phyloP scores from a whole-genome alignment of 306 rosid genomes.

The Malus asiatica region DNA sequence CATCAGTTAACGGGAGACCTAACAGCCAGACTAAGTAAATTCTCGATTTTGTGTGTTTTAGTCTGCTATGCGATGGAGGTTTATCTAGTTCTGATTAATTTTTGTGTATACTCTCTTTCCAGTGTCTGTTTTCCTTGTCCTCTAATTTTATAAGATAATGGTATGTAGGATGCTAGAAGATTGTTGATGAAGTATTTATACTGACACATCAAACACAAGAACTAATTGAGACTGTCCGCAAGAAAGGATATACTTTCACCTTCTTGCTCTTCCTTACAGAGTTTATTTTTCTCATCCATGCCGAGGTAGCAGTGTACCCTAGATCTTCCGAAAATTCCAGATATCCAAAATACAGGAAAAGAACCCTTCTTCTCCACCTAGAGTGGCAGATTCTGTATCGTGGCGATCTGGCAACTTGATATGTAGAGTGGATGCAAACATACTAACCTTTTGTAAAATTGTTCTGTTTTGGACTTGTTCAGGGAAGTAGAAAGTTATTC shows the following conservation, averaged over 20 bases:
- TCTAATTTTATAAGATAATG: background rate
- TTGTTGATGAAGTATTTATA: constrained; percentile 75
- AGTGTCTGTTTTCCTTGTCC: background rate
- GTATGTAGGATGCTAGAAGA: constrained; percentile 72
- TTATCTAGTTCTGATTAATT: background rate
- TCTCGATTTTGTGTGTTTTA: background rate
- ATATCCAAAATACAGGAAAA: background rate
- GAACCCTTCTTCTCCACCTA: background rate
- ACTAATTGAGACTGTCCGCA: constrained; percentile 36
- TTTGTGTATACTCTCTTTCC: background rate
- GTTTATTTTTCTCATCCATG: constrained; percentile 58
- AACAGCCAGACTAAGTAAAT: background rate
- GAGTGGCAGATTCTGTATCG: background rate
- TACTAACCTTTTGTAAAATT: background rate
- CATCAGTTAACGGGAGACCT: too few relatives aligned
- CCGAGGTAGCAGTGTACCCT: constrained; percentile 16
- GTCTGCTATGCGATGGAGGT: background rate
- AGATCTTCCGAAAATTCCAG: background rate
- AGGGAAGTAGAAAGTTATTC: background rate
- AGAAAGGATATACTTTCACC: constrained; percentile 53
- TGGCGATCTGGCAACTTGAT: background rate
- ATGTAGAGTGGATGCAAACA: background rate
- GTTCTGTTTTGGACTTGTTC: background rate
- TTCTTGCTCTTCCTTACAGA: constrained; percentile 59
- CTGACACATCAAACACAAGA: constrained; percentile 52